Percentiles rank a stretch among this genome's conserved stretches.
These are phyloP conservation scores for Trichosphaerium sp. DNA, from an alignment of 78 protist genomes.

Conservation along the genomic window DNA sequence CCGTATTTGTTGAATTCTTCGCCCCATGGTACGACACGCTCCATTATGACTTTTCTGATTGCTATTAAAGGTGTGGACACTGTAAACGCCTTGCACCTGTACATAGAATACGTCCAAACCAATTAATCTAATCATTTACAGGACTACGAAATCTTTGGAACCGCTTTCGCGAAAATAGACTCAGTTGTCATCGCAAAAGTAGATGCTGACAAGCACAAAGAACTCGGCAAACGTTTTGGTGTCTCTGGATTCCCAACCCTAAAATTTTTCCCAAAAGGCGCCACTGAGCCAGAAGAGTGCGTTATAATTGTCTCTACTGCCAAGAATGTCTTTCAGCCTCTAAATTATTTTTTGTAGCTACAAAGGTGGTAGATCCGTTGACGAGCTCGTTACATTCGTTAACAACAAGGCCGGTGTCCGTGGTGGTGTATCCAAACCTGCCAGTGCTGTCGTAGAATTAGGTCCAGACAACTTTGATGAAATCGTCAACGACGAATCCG, in stretches of 20 bases:
- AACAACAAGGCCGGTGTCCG: slow-evolving; percentile 41
- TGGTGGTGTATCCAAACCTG: not conserved
- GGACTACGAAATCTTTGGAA: slow-evolving; percentile 60
- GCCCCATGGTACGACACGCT: no score
- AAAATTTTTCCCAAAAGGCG: slow-evolving; percentile 59
- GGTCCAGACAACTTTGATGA: slow-evolving; percentile 45
- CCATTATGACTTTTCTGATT: no score
- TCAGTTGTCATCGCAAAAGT: slow-evolving; percentile 70
- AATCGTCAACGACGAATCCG: slow-evolving; percentile 27
- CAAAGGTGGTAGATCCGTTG: slow-evolving; percentile 56
- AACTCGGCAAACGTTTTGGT: slow-evolving; percentile 34
- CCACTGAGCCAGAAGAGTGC: slow-evolving; percentile 30
- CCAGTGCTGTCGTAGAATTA: slow-evolving; percentile 37
- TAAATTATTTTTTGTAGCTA: slow-evolving; percentile 23
- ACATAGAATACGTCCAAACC: not conserved
- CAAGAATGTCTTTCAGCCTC: not conserved
- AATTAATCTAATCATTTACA: not conserved
- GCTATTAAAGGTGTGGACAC: no score
- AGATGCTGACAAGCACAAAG: slow-evolving; percentile 48
- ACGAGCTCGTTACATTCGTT: slow-evolving; percentile 47
- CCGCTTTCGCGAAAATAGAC: slow-evolving; percentile 9
- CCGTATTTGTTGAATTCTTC: slow-evolving; percentile 56
- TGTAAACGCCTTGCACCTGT: slow-evolving; percentile 63
- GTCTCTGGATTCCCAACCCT: slow-evolving; percentile 83
- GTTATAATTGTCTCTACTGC: not conserved